Evolutionary conservation across 2,329 filamentous ascomycete species (phyloP).

Genomic region (Cladophialophora carrionii): DNA sequence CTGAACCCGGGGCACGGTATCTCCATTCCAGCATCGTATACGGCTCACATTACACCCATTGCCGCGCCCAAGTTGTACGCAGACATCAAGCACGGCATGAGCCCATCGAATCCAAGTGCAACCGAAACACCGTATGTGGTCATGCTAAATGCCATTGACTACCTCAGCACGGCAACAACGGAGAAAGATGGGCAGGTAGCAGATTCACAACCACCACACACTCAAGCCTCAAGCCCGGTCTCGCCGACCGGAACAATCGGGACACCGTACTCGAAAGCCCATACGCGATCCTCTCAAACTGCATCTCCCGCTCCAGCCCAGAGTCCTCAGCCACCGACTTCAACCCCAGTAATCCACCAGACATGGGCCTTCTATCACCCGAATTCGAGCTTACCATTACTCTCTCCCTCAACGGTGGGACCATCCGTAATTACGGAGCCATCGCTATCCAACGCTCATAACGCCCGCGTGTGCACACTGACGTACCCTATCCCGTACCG

Average conservation of each 20-base stretch:
- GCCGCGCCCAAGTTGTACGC: constrained; percentile 81
- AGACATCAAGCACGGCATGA: constrained; percentile 70
- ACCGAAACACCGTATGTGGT: constrained; percentile 95
- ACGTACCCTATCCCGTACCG: constrained; percentile 77
- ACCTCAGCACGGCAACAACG: constrained; percentile 70
- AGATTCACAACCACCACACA: constrained; percentile 11
- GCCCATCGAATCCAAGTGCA: constrained; percentile 65
- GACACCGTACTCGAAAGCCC: constrained; percentile 26
- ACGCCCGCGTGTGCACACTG: constrained; percentile 75
- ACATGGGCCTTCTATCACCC: constrained; percentile 51
- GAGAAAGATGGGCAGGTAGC: constrained; percentile 39
- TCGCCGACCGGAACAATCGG: constrained; percentile 20
- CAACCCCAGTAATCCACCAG: constrained; percentile 47
- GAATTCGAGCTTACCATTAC: constrained; percentile 40
- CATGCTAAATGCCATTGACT: constrained; percentile 86
- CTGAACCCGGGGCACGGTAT: constrained; percentile 80
- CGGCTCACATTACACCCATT: constrained; percentile 90
- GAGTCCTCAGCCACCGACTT: constrained; percentile 40
- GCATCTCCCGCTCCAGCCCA: constrained; percentile 37
- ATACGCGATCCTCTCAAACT: constrained; percentile 32
- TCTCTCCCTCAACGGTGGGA: constrained; percentile 46
- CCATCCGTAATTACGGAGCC: constrained; percentile 4
- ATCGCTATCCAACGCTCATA: constrained; percentile 72
- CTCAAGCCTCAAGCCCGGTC: constrained; percentile 1
- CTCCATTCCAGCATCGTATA: constrained; percentile 91